Conservation (phyloP, 2,329 filamentous ascomycete genomes). For the Berkeleyomyces basicola region DNA sequence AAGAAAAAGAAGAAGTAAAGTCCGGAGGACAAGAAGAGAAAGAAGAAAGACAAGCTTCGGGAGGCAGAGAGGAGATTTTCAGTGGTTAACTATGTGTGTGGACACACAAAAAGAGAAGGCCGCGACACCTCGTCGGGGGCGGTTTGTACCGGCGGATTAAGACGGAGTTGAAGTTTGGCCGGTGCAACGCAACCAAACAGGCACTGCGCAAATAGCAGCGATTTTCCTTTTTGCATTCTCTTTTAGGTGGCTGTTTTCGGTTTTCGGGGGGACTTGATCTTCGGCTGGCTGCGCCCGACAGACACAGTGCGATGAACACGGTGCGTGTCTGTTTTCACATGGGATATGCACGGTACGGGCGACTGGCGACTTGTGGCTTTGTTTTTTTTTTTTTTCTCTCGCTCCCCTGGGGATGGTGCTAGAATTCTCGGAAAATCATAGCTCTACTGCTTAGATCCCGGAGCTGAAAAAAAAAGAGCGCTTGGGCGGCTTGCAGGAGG, state of each 20-base stretch:
- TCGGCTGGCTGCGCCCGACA: too few relatives aligned
- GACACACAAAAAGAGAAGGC: background rate
- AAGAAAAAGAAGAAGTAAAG: background rate
- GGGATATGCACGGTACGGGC: background rate
- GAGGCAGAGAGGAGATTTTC: too few relatives aligned
- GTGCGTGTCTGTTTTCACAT: background rate
- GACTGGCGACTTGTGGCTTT: background rate
- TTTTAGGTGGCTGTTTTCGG: background rate
- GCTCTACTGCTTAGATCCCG: too few relatives aligned
- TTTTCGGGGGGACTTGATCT: background rate
- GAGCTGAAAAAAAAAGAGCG: too few relatives aligned
- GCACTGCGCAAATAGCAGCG: too few relatives aligned
- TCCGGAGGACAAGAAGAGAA: too few relatives aligned
- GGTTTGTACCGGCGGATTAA: constrained; percentile 9
- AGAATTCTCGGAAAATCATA: too few relatives aligned
- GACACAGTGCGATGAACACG: background rate
- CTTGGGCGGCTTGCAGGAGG: too few relatives aligned
- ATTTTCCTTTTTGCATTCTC: background rate
- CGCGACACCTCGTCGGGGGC: background rate
- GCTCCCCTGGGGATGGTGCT: background rate
- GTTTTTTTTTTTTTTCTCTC: background rate
- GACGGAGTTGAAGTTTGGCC: background rate
- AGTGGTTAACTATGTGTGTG: too few relatives aligned
- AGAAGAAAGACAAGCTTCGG: too few relatives aligned
- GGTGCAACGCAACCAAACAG: too few relatives aligned